Conservation (phyloP, 192 early-diverging fungal genomes). For the Paraglomus brasilianum region DNA sequence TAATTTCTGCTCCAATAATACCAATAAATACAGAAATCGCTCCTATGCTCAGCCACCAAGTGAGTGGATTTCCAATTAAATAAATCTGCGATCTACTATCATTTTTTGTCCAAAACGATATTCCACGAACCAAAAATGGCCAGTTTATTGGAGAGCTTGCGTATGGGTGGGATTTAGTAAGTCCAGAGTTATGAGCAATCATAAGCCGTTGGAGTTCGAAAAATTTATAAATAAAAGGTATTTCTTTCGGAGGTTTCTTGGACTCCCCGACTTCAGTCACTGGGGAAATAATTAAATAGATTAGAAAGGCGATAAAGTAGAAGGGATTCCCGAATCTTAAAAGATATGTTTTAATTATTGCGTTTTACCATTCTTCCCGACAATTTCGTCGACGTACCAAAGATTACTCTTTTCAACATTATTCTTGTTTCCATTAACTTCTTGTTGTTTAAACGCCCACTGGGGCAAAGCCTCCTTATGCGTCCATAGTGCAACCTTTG, state of each 20-base stretch:
- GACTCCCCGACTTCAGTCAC: slow-evolving; percentile 45
- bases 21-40: slow-evolving; percentile 58
- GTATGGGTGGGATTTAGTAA: slow-evolving; percentile 93
- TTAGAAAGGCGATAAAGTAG: neutral
- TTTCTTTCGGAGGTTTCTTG: slow-evolving; percentile 52
- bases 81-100: slow-evolving; percentile 79
- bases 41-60: slow-evolving; percentile 77
- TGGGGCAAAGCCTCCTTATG: slow-evolving; percentile 69
- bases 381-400: slow-evolving; percentile 81
- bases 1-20: slow-evolving; percentile 65
- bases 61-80: slow-evolving; percentile 85
- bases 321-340: too few relatives aligned
- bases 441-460: slow-evolving; percentile 87
- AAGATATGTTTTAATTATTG: neutral
- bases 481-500: slow-evolving; percentile 79
- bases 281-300: slow-evolving; percentile 24
- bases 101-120: slow-evolving; percentile 89
- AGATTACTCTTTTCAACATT: slow-evolving; percentile 64
- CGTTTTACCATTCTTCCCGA: slow-evolving; percentile 65
- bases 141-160: slow-evolving; percentile 78
- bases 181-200: slow-evolving; percentile 85
- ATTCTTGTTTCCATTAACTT: slow-evolving; percentile 94
- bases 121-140: slow-evolving; percentile 84
- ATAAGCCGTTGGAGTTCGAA: slow-evolving; percentile 85
- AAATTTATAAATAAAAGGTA: slow-evolving; percentile 79